These are phyloP conservation scores for Vaccinium vitisidaea DNA, from an alignment of 148 eudicot genomes.

Conservation along the genomic window DNA sequence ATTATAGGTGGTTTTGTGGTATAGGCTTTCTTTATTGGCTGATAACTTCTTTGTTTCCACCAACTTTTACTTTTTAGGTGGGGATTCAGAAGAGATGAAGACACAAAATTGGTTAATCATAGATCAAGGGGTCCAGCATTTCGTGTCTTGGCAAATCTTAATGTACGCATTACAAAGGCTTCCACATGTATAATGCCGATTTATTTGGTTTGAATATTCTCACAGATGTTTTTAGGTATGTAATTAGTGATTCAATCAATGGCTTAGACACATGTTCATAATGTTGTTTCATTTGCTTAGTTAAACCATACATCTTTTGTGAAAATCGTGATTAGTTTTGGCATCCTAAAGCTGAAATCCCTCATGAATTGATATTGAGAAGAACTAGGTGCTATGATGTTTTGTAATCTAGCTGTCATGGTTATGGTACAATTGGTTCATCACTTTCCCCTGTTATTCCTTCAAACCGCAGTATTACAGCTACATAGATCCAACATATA, in stretches of 20 bases:
- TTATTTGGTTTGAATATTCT: constrained; percentile 50
- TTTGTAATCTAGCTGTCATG: background rate
- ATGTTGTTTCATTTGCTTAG: background rate
- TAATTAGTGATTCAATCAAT: constrained; percentile 14
- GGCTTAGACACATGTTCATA: background rate
- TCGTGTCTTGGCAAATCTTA: constrained; percentile 51
- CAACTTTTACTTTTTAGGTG: constrained; percentile 29
- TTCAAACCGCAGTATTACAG: background rate
- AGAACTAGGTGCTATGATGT: background rate
- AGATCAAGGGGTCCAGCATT: constrained; percentile 36
- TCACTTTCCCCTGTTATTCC: background rate
- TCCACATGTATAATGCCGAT: constrained; percentile 37
- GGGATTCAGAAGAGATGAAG: constrained; percentile 33
- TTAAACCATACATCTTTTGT: constrained; percentile 1
- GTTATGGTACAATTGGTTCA: no score
- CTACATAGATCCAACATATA: background rate
- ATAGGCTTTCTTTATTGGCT: background rate
- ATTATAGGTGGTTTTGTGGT: background rate
- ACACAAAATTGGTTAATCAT: constrained; percentile 22
- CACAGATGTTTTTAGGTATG: constrained; percentile 42
- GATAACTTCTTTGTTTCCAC: background rate
- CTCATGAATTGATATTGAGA: background rate
- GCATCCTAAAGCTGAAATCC: background rate
- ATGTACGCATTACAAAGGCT: constrained; percentile 52
- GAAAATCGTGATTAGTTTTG: background rate